Conservation (phyloP, 495 filamentous ascomycete genomes). For the Talaromyces wortmannii region DNA sequence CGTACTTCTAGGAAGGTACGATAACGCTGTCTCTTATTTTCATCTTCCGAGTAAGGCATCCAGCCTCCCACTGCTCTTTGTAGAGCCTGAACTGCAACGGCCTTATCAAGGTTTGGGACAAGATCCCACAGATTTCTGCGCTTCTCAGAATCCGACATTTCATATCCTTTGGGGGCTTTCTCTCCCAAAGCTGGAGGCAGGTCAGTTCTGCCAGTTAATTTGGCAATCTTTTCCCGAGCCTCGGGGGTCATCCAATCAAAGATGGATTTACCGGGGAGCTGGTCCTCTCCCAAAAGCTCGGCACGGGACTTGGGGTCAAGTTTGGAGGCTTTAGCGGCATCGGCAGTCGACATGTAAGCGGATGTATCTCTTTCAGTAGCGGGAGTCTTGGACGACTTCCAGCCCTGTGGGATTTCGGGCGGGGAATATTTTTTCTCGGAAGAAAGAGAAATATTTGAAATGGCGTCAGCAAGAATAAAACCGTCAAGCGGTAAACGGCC, state of each 20-base stretch:
- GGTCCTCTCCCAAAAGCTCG: constrained; percentile 71
- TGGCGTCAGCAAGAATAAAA: constrained; percentile 66
- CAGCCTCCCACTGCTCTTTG: constrained; percentile 64
- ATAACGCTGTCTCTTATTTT: constrained; percentile 71
- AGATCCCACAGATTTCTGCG: constrained; percentile 53
- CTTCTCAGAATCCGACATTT: constrained; percentile 50
- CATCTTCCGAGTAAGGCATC: constrained; percentile 83
- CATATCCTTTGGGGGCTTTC: constrained; percentile 56
- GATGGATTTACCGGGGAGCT: constrained; percentile 85
- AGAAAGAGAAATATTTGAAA: constrained; percentile 43
- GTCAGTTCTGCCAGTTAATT: constrained; percentile 66
- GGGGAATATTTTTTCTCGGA: constrained; percentile 61
- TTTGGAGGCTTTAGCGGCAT: constrained; percentile 65
- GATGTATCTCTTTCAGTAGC: constrained; percentile 21
- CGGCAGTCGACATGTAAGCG: constrained; percentile 60
- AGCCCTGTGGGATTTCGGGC: constrained; percentile 67
- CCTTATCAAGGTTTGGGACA: constrained; percentile 69
- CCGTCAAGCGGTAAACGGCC: constrained; percentile 80
- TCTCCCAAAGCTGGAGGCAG: constrained; percentile 75
- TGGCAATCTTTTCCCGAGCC: constrained; percentile 68
- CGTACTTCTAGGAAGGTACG: constrained; percentile 70
- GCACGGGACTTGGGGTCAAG: constrained; percentile 78
- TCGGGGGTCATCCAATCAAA: constrained; percentile 89
- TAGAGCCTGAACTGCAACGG: constrained; percentile 67
- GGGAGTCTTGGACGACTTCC: constrained; percentile 62